Base-by-base conservation (phyloP, 1,284 basidiomycete genomes). In the Meripilus lineatus region DNA sequence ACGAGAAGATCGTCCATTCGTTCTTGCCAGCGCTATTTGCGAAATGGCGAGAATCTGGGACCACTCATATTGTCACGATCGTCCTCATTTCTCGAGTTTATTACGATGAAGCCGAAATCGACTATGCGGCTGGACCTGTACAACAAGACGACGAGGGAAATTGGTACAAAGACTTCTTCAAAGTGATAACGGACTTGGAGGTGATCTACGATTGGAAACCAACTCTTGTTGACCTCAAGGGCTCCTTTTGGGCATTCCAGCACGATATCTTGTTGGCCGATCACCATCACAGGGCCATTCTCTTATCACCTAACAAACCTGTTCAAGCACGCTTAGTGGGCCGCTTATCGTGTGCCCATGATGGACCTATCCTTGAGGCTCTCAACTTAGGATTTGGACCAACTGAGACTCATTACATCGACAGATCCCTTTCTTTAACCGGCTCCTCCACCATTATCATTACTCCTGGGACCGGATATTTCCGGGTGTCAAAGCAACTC, bases 151-250 rank as follows among this genome's bases (percentile, higher is more conserved):
- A 85, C 48, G 71, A 84, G 44, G 79, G 81, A 14, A 72, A 77
- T 33, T 88, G 81, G 80, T 97, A 95, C 71, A 96, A 97, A 58
- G 96, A 99, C 62, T 97, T 98, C 62, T 93, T 80, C 74, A 90
- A 93, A 64, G 84, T 99, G 50, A 88, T 95, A 55, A 88, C 93
- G 3, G 95, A 99, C 62, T 73, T 97, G 25, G 93, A 99, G 58
- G 81, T 90, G 28, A 74, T 90, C 21, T 72, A 81, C 45, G 88
- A 95, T 58, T 96, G 93, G 92, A 84, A 83, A 50, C 77, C 84
- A 1, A 91, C 89, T 0, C 77, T 98, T 22, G 84, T 89, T 40
- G 81, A 77, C 57, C 77, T 99, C 59, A 96, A 96, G 65, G 81
- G 85, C 54, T 88, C 87, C 2, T 84, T 94, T 59, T 89, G 89